These are phyloP conservation scores for Aphanocladium album DNA, from an alignment of 2,329 filamentous ascomycete species.

Conservation along the genomic window DNA sequence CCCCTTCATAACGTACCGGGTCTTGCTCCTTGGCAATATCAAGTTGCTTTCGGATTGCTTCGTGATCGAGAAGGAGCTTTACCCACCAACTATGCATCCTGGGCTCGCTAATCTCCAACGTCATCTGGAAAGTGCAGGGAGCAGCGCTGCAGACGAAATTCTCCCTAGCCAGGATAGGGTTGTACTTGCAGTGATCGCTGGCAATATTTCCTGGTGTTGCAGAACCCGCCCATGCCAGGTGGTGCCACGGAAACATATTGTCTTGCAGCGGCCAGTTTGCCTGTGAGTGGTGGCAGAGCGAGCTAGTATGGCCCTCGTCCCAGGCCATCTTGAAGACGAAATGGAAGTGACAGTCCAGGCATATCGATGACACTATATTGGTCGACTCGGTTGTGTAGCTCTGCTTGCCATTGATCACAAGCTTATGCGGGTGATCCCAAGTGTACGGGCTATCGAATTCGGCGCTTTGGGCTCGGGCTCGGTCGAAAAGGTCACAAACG, in stretches of 20 bases:
- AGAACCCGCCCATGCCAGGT: conserved; percentile 32
- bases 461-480: conserved; percentile 26
- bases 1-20: conserved; percentile 42
- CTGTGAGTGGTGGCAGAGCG: conserved; percentile 28
- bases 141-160: conserved; percentile 38
- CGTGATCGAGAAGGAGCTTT: conserved; percentile 39
- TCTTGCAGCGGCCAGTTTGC: conserved; percentile 31
- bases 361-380: conserved; percentile 32
- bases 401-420: conserved; percentile 37
- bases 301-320: conserved; percentile 23
- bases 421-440: conserved; percentile 32
- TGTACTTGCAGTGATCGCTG: conserved; percentile 29
- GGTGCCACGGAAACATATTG: conserved; percentile 34
- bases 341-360: conserved; percentile 37
- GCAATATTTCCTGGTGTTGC: conserved; percentile 22
- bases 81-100: conserved; percentile 41
- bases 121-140: conserved; percentile 37
- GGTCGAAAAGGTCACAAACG: conserved; percentile 31
- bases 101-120: conserved; percentile 45
- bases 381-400: conserved; percentile 24
- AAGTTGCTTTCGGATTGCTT: conserved; percentile 38
- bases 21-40: conserved; percentile 37
- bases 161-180: conserved; percentile 33
- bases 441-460: conserved; percentile 26
- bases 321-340: conserved; percentile 35